Evolutionary conservation across 768 basidiomycete genomes (phyloP).

Genomic region (Trametes cinnabarina): DNA sequence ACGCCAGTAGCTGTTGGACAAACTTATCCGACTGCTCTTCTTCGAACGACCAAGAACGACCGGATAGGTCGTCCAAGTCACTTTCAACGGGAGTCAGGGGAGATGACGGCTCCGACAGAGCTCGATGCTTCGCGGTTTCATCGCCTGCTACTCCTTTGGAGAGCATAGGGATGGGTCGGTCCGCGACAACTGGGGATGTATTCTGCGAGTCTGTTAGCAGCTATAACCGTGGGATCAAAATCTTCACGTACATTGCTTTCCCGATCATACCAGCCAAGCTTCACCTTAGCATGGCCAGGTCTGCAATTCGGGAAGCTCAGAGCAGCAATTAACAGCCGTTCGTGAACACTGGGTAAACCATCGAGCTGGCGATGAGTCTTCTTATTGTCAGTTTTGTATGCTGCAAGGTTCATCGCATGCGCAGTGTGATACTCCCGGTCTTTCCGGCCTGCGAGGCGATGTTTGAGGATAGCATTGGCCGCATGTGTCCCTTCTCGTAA

Average conservation of each 20-base stretch:
- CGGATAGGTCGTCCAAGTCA: no score
- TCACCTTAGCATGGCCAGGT: constrained; percentile 40
- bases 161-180: no score
- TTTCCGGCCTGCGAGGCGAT: background rate
- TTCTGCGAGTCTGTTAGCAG: no score
- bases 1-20: no score
- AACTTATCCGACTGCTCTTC: no score
- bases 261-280: constrained; percentile 63
- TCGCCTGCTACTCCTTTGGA: no score
- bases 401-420: background rate
- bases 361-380: background rate
- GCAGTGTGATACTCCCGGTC: background rate
- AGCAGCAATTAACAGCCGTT: constrained; percentile 47
- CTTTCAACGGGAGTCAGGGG: background rate
- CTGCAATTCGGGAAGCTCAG: constrained; percentile 46
- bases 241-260: constrained; percentile 1
- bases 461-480: constrained; percentile 33
- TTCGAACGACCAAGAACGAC: no score
- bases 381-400: background rate
- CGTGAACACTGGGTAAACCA: constrained; percentile 1
- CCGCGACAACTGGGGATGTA: no score
- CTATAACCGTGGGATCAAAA: no score
- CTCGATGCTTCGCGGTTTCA: background rate
- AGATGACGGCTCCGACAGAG: background rate
- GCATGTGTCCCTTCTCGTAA: constrained; percentile 37